Percentiles rank a stretch among this genome's conserved stretches.
Conservation (phyloP, 495 filamentous ascomycete genomes). For the Talaromyces wortmannii region DNA sequence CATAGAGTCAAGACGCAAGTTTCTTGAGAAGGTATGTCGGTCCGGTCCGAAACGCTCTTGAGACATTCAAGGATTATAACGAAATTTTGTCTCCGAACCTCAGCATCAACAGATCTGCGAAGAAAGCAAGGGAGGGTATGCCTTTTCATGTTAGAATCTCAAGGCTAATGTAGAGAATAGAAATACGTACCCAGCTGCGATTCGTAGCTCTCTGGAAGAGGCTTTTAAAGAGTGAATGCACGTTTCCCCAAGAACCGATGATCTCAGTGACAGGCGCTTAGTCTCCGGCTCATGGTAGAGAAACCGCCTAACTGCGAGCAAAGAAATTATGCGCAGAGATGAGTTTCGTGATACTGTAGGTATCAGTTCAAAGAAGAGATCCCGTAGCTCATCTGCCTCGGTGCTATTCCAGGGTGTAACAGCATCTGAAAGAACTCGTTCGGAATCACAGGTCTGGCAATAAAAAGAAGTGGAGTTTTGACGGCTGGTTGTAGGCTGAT, state of each 20-base stretch:
- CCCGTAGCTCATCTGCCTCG: constrained; percentile 38
- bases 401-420: constrained; percentile 13
- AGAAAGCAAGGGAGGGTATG: constrained; percentile 62
- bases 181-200: constrained; percentile 59
- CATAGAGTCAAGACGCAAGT: constrained; percentile 80
- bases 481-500: background rate
- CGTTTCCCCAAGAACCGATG: constrained; percentile 64
- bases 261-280: constrained; percentile 56
- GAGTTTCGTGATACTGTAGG: constrained; percentile 52
- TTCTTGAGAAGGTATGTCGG: constrained; percentile 61
- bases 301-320: constrained; percentile 62
- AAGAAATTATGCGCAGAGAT: constrained; percentile 61
- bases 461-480: constrained; percentile 6
- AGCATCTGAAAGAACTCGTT: constrained; percentile 8
- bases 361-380: constrained; percentile 48
- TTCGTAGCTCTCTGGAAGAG: constrained; percentile 76
- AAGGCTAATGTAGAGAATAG: background rate
- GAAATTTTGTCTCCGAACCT: constrained; percentile 56
- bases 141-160: constrained; percentile 36
- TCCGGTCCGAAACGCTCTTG: constrained; percentile 58
- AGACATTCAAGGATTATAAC: constrained; percentile 61
- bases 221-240: constrained; percentile 75
- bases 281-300: constrained; percentile 52
- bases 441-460: constrained; percentile 31
- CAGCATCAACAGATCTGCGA: constrained; percentile 31